Evolutionary conservation across 1,284 basidiomycete species (phyloP).

Genomic region (Puccinia novopanici): DNA sequence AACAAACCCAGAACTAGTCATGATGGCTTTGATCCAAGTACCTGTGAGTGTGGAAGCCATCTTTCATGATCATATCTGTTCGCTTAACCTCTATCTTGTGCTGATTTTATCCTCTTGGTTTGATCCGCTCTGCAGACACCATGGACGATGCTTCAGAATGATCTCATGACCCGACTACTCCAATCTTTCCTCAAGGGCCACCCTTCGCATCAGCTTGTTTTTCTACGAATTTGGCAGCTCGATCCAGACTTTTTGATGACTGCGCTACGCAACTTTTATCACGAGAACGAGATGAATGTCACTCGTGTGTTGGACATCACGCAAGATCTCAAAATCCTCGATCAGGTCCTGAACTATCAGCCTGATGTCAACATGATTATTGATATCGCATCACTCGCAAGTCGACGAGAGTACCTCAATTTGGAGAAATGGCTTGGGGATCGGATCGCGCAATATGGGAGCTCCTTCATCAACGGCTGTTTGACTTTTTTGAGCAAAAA

Average conservation of each 20-base stretch:
- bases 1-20: constrained; percentile 88
- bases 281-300: constrained; percentile 87
- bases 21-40: constrained; percentile 88
- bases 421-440: constrained; percentile 94
- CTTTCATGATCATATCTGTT: constrained; percentile 7
- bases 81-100: constrained; percentile 35
- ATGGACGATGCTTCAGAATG: constrained; percentile 81
- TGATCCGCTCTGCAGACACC: constrained; percentile 65
- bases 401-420: constrained; percentile 88
- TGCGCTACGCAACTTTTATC: constrained; percentile 86
- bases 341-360: constrained; percentile 38
- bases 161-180: constrained; percentile 82
- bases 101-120: too few species aligned
- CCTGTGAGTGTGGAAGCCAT: constrained; percentile 54
- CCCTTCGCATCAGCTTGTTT: constrained; percentile 91
- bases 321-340: constrained; percentile 74
- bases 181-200: constrained; percentile 88
- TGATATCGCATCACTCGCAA: constrained; percentile 89
- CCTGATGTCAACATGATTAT: constrained; percentile 68
- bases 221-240: constrained; percentile 91
- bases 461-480: constrained; percentile 81
- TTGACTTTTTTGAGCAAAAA: constrained; percentile 86
- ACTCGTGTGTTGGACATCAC: constrained; percentile 92
- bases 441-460: constrained; percentile 75
- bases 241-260: constrained; percentile 80